Conservation (phyloP, 371 early-diverging fungal genomes). For the Mortierella sp. region DNA sequence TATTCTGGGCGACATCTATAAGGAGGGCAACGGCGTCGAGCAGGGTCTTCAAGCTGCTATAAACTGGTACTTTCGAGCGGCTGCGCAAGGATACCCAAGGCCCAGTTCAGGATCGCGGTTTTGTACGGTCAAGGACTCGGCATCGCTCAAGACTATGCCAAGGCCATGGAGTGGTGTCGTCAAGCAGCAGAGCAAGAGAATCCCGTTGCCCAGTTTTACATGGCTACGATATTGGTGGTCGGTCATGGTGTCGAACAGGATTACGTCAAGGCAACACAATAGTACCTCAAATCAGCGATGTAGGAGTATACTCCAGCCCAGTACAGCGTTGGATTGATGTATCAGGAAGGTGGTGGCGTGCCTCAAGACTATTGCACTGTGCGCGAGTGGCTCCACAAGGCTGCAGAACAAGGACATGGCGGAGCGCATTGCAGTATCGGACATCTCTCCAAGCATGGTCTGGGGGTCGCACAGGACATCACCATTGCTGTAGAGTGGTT, state of each 20-base stretch:
- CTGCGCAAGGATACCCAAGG: not conserved
- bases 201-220: not conserved
- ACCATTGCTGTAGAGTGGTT: not conserved
- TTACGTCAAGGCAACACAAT: not conserved
- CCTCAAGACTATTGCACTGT: no score
- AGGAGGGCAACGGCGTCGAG: constrained; percentile 66
- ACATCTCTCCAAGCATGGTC: not conserved
- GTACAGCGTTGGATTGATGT: not conserved
- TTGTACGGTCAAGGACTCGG: not conserved
- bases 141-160: not conserved
- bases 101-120: not conserved
- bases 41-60: constrained; percentile 50
- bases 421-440: not conserved
- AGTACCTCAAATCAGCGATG: not conserved
- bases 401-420: not conserved
- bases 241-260: not conserved
- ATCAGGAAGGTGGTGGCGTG: not conserved
- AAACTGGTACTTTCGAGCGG: constrained; percentile 33
- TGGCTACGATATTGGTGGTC: not conserved
- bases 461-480: not conserved
- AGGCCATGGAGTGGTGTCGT: not conserved
- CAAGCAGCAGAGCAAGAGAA: not conserved
- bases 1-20: not conserved
- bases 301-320: not conserved
- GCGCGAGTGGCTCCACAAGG: no score